phyloP scores from a whole-genome alignment of 2,329 filamentous ascomycete species.

The Phialocephala subalpina region DNA sequence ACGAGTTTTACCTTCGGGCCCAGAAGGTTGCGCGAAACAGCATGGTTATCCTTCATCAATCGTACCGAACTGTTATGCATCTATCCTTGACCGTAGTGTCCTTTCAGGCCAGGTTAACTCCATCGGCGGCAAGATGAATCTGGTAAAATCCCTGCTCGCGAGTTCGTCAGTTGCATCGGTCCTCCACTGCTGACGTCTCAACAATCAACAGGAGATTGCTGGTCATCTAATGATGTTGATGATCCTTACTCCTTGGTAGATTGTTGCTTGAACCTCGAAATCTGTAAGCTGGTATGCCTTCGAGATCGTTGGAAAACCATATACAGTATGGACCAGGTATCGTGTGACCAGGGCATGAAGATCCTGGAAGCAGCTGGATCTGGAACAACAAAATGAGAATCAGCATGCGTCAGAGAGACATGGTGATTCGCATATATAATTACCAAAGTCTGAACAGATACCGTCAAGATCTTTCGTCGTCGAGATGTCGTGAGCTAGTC shows the following conservation, averaged over 20 bases:
- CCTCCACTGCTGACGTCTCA: not conserved
- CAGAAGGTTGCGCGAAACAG: not conserved
- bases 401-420: not conserved
- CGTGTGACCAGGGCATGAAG: not conserved
- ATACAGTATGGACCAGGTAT: not conserved
- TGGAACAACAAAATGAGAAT: not conserved
- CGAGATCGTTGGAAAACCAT: not conserved
- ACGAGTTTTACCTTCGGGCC: not conserved
- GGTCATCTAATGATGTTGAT: not conserved
- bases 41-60: not conserved
- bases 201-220: not conserved
- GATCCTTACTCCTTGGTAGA: not conserved
- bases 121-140: not conserved
- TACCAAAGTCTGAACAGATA: not conserved
- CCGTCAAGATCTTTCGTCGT: not conserved
- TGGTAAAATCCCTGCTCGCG: not conserved
- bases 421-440: not conserved
- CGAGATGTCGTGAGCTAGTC: not conserved
- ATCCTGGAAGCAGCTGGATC: not conserved
- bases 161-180: not conserved
- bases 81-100: not conserved
- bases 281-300: not conserved
- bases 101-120: not conserved
- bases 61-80: no score
- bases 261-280: not conserved